Evolutionary conservation across 805 yeast genomes (phyloP).

Genomic region (Starmerella bombi): DNA sequence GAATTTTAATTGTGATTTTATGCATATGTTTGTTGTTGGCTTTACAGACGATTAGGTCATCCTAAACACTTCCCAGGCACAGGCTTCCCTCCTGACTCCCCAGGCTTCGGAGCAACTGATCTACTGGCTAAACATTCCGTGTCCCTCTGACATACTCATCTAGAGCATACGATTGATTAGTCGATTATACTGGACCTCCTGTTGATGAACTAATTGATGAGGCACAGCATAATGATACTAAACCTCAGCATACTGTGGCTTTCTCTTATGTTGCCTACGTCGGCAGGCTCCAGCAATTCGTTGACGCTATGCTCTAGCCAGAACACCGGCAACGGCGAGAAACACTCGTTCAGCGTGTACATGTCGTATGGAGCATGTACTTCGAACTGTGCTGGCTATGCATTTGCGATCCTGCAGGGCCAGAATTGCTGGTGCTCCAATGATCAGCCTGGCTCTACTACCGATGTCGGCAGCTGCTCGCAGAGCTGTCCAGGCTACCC

Average conservation of each 20-base stretch:
- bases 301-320: constrained; percentile 30
- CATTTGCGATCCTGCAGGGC: constrained; percentile 43
- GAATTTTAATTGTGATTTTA: too few relatives aligned
- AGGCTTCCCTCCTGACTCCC: too few relatives aligned
- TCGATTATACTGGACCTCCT: too few relatives aligned
- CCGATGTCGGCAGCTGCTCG: constrained; percentile 26
- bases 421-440: constrained; percentile 51
- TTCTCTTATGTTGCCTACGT: background rate
- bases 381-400: constrained; percentile 35
- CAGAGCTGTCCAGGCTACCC: constrained; percentile 36
- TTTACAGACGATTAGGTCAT: too few relatives aligned
- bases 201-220: too few relatives aligned
- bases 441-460: constrained; percentile 34
- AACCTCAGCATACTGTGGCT: constrained; percentile 1
- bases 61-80: too few relatives aligned
- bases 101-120: too few relatives aligned
- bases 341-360: constrained; percentile 19
- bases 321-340: constrained; percentile 29
- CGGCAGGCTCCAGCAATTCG: constrained; percentile 12
- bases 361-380: constrained; percentile 43
- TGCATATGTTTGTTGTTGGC: too few relatives aligned
- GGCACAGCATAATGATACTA: too few relatives aligned
- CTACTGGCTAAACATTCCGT: too few relatives aligned
- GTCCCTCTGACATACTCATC: too few relatives aligned
- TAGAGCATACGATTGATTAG: too few relatives aligned